These are phyloP conservation scores for Leccinum obscurum DNA, from an alignment of 768 basidiomycete species.

Conservation along the genomic window DNA sequence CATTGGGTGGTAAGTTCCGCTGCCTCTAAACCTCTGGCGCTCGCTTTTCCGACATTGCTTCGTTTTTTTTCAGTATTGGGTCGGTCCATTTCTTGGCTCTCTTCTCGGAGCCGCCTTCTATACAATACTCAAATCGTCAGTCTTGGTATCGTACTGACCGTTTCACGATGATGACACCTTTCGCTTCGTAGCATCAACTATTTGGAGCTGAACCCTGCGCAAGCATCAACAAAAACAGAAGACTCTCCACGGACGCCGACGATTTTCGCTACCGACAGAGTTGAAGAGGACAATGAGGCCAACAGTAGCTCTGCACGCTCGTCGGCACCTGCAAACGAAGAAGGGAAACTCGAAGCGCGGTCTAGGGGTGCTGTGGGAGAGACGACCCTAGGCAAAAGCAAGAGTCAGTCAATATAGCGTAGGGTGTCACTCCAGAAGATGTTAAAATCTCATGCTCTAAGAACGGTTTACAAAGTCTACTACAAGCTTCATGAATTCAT, in stretches of 20 bases:
- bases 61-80: slow-evolving; percentile 53
- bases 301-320: background rate
- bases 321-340: background rate
- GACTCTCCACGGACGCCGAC: slow-evolving; percentile 26
- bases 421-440: background rate
- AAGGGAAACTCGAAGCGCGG: background rate
- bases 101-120: slow-evolving; percentile 61
- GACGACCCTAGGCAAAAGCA: background rate
- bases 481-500: slow-evolving; percentile 51
- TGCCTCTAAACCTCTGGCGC: background rate
- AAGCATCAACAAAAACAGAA: slow-evolving; percentile 29
- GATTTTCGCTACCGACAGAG: slow-evolving; percentile 12
- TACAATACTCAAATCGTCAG: slow-evolving; percentile 51
- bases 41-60: slow-evolving; percentile 7
- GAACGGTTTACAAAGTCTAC: slow-evolving; percentile 25
- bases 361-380: background rate
- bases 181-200: slow-evolving; percentile 25
- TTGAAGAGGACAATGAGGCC: slow-evolving; percentile 7
- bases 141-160: slow-evolving; percentile 5
- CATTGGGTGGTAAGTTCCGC: slow-evolving; percentile 63
- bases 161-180: slow-evolving; percentile 5
- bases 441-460: slow-evolving; percentile 14
- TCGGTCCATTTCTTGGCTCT: slow-evolving; percentile 68
- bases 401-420: background rate
- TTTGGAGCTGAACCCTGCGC: slow-evolving; percentile 31